Evolutionary conservation across 495 filamentous ascomycete genomes (phyloP).

Genomic region (Neurospora cerealis): DNA sequence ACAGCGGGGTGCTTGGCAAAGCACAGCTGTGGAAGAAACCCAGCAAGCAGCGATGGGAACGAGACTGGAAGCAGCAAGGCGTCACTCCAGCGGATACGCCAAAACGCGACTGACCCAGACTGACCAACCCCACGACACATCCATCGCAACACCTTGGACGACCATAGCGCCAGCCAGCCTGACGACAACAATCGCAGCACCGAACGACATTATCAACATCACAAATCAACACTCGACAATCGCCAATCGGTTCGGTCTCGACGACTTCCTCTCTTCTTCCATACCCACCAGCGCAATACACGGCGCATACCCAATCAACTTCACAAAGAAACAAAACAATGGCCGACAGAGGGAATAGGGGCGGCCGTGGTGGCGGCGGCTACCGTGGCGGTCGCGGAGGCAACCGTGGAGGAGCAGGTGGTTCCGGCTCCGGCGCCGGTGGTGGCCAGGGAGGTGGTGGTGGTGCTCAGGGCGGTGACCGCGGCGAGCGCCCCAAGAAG

Average conservation of each 20-base stretch:
- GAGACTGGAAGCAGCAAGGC: not conserved
- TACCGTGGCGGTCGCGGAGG: slow-evolving; percentile 37
- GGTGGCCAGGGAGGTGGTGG: slow-evolving; percentile 16
- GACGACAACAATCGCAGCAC: not conserved
- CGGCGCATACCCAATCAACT: not conserved
- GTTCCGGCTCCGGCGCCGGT: slow-evolving; percentile 27
- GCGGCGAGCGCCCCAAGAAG: slow-evolving; percentile 73
- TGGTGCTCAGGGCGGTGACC: slow-evolving; percentile 23
- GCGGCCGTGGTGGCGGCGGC: slow-evolving; percentile 35
- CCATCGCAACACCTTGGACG: not conserved
- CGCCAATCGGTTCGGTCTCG: not conserved
- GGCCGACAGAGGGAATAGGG: slow-evolving; percentile 49
- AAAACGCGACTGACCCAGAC: not conserved
- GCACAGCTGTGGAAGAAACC: not conserved
- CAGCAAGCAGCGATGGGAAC: not conserved
- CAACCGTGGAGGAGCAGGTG: slow-evolving; percentile 26
- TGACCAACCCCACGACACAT: not conserved
- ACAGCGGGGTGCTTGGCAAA: not conserved
- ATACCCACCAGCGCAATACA: not conserved
- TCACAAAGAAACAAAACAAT: slow-evolving; percentile 23
- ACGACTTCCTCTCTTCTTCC: not conserved
- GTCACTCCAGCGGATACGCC: not conserved
- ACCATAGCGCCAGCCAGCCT: not conserved
- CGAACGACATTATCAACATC: not conserved
- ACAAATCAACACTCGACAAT: not conserved